phyloP scores from a whole-genome alignment of 1,139 yeast species.

The Hyphopichia buzzinii region DNA sequence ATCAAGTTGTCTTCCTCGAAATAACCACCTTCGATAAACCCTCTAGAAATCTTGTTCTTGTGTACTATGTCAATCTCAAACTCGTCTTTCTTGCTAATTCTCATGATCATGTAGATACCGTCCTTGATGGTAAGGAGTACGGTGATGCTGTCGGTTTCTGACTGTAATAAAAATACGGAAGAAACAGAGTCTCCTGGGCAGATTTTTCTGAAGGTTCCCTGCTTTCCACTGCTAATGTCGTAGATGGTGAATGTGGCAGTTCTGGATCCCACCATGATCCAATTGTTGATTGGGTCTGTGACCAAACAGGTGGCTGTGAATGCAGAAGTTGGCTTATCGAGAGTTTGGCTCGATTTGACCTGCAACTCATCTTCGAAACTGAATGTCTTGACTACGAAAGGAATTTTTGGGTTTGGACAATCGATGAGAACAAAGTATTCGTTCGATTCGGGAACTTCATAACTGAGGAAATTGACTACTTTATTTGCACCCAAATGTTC shows the following conservation, averaged over 20 bases:
- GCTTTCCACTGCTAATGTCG: conserved; percentile 25
- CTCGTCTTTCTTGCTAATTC: conserved; percentile 18
- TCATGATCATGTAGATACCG: conserved; percentile 48
- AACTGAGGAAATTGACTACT: conserved; percentile 51
- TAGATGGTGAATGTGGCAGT: conserved; percentile 65
- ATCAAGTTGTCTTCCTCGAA: conserved; percentile 49
- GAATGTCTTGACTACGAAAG: conserved; percentile 48
- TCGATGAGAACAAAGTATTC: conserved; percentile 48
- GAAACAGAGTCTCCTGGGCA: conserved; percentile 78
- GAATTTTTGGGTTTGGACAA: conserved; percentile 65
- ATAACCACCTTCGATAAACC: conserved; percentile 75
- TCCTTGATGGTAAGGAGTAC: conserved; percentile 59
- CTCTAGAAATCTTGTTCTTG: conserved; percentile 66
- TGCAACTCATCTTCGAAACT: conserved; percentile 15
- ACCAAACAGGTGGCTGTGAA: conserved; percentile 61
- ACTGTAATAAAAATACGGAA: conserved; percentile 41
- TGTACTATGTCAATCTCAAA: conserved; percentile 39
- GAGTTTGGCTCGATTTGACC: conserved; percentile 11
- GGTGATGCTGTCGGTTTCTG: conserved; percentile 12
- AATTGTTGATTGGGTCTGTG: conserved; percentile 33
- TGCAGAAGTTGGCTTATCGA: conserved; percentile 34
- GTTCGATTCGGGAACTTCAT: conserved; percentile 13
- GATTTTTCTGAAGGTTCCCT: conserved; percentile 44
- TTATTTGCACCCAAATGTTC: conserved; percentile 33
- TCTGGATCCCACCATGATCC: conserved; percentile 68